phyloP scores from a whole-genome alignment of 1,284 basidiomycete genomes.

The Chiua sp. region DNA sequence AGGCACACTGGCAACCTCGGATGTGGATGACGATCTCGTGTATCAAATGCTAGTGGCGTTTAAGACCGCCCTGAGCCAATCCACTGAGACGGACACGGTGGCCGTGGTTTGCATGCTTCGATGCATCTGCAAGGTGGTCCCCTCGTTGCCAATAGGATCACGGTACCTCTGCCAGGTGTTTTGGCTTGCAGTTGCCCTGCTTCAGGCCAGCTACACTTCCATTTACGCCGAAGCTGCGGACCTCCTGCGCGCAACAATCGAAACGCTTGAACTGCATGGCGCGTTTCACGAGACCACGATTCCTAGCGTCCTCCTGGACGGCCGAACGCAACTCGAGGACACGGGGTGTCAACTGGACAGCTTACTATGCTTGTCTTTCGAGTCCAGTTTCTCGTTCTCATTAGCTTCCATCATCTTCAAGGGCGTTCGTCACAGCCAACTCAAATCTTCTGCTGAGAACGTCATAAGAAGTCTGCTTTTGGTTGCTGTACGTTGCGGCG shows the following conservation, averaged over 20 bases:
- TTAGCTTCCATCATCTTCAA: slow-evolving; percentile 86
- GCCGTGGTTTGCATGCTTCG: slow-evolving; percentile 87
- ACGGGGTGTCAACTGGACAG: slow-evolving; percentile 76
- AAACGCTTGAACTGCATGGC: slow-evolving; percentile 67
- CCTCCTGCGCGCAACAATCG: slow-evolving; percentile 69
- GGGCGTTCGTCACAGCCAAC: slow-evolving; percentile 73
- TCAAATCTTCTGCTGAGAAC: slow-evolving; percentile 63
- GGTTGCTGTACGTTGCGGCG: slow-evolving; percentile 57
- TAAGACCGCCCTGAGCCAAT: slow-evolving; percentile 65
- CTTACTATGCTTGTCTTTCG: slow-evolving; percentile 78
- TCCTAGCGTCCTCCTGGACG: slow-evolving; percentile 65
- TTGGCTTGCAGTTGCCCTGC: slow-evolving; percentile 84
- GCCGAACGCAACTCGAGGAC: slow-evolving; percentile 69
- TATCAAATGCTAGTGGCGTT: slow-evolving; percentile 91
- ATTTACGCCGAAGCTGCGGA: slow-evolving; percentile 76
- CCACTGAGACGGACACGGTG: slow-evolving; percentile 73
- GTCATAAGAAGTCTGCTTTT: slow-evolving; percentile 62
- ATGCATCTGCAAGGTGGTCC: slow-evolving; percentile 80
- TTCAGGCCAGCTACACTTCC: slow-evolving; percentile 77
- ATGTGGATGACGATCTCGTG: slow-evolving; percentile 87
- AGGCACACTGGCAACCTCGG: slow-evolving; percentile 78
- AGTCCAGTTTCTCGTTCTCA: slow-evolving; percentile 81
- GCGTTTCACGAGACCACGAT: slow-evolving; percentile 62
- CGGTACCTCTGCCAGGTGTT: slow-evolving; percentile 79
- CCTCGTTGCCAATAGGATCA: slow-evolving; percentile 69